Evolutionary conservation across 441 rosid genomes (phyloP), one percentile per base, ranked within the genome.

Genomic region (Syzygium malaccense): DNA sequence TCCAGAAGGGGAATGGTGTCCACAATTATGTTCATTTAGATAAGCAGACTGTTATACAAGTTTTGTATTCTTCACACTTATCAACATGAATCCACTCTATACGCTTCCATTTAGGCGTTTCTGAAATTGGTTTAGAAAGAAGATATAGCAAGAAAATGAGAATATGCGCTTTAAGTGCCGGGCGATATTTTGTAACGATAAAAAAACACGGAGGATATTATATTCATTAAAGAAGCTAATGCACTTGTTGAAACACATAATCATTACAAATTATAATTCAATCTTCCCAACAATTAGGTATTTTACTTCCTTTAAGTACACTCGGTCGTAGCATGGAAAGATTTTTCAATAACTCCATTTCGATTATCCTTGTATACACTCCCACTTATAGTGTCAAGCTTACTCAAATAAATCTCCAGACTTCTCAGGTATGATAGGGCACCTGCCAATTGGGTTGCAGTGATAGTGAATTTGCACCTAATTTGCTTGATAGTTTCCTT

Each of bases 381-480:
- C 51, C 83, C 51, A 41, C 51, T 75, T 41, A 23, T 41, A 41
- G 28, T 75, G 83, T 41, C 28, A 75, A 75, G 83, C 83, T 75
- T 41, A 75, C 17, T 75, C 53, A 75, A 75, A 75, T 13, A 23
- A 23, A 75, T 75, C 51, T 75, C 51, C n/a, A 75, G 25, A 75
- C 41, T 45, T 18, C 23, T 26, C 55, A 53, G 32, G 56, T 17
- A 85, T 37, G 13, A 41, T 75, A 62, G 48, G 86, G 48, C 93
- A 96, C 99, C 99, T 97, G 98, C 99, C 99, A 98, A 86, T 97
- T 97, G 12, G 99, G 98, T 85, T 95, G 96, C 91, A 96, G 94
- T 89, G 94, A 94, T 68, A 95, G 94, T 48, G 98, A 95, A 94
- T 94, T 96, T 87, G 99, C 99, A 88, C 99, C 99, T 87, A 98